A percentile compares a stretch with the other conserved stretches of the same genome.
phyloP scores from a whole-genome alignment of 495 filamentous ascomycete species.

The Mytilinidion resinicola region DNA sequence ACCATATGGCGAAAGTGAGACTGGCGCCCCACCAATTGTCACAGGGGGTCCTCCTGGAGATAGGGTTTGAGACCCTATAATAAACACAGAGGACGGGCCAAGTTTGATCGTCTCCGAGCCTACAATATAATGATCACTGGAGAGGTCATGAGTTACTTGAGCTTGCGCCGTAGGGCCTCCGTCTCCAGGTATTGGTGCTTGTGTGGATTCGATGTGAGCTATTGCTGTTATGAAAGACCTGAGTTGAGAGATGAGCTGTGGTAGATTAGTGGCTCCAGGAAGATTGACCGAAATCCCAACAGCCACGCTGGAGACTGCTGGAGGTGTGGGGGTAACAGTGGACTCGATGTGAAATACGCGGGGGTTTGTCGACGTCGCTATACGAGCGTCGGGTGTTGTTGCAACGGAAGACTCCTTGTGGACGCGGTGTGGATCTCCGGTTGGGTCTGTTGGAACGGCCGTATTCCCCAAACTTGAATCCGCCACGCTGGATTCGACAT shows the following conservation, averaged over 20 bases:
- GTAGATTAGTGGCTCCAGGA: neutral
- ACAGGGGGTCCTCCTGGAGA: conserved; percentile 25
- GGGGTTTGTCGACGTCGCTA: neutral
- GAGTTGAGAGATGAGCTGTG: neutral
- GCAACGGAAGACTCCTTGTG: too few relatives aligned
- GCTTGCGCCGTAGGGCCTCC: neutral
- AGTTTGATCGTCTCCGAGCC: conserved; percentile 13
- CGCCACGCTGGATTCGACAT: neutral
- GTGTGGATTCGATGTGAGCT: neutral
- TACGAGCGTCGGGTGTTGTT: too few relatives aligned
- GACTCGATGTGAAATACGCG: neutral
- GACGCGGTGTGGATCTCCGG: too few relatives aligned
- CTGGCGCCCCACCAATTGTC: conserved; percentile 23
- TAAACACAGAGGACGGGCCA: conserved; percentile 15
- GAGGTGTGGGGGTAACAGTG: neutral
- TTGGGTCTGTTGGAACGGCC: neutral
- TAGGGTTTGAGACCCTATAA: conserved; percentile 27
- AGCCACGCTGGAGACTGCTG: neutral
- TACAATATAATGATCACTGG: neutral
- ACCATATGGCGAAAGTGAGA: conserved; percentile 27
- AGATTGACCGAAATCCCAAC: neutral
- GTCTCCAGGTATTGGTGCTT: neutral
- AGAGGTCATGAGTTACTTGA: neutral
- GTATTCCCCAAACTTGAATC: neutral
- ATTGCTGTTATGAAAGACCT: neutral